Evolutionary conservation across 2,329 filamentous ascomycete genomes (phyloP).

Genomic region (Aspergillus quadrilineatus): DNA sequence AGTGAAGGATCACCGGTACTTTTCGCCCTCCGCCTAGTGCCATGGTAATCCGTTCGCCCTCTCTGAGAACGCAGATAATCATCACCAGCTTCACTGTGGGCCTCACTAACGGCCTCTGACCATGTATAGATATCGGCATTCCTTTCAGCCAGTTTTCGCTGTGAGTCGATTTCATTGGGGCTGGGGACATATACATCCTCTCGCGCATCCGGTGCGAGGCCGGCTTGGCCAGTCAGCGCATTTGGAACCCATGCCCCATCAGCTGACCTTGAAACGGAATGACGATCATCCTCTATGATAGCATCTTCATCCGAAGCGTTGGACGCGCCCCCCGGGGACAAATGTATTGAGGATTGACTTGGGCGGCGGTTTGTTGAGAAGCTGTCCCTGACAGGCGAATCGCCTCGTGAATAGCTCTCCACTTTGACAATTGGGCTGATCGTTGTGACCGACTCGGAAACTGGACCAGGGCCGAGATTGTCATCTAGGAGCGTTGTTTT

Average conservation of each 20-base stretch:
- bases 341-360: constrained; percentile 37
- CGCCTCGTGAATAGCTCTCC: constrained; percentile 43
- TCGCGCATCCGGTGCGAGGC: constrained; percentile 49
- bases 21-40: constrained; percentile 48
- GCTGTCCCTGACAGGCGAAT: constrained; percentile 42
- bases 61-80: constrained; percentile 24
- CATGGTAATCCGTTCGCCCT: constrained; percentile 22
- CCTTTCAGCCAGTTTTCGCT: constrained; percentile 50
- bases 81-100: constrained; percentile 42
- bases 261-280: constrained; percentile 35
- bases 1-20: constrained; percentile 39
- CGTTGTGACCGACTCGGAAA: constrained; percentile 26
- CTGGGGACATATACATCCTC: constrained; percentile 47
- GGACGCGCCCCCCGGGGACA: constrained; percentile 34
- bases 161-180: constrained; percentile 51
- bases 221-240: constrained; percentile 41
- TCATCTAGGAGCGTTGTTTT: constrained; percentile 28
- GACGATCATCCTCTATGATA: constrained; percentile 20
- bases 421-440: constrained; percentile 48
- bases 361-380: constrained; percentile 24
- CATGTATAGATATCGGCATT: constrained; percentile 56
- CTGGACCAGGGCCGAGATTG: constrained; percentile 22
- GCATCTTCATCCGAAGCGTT: constrained; percentile 32
- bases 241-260: constrained; percentile 50
- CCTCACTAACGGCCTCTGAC: constrained; percentile 52